A percentile compares a stretch with the other conserved stretches of the same genome.
These are phyloP conservation scores for Russula earlei DNA, from an alignment of 768 basidiomycete species.

Conservation along the genomic window DNA sequence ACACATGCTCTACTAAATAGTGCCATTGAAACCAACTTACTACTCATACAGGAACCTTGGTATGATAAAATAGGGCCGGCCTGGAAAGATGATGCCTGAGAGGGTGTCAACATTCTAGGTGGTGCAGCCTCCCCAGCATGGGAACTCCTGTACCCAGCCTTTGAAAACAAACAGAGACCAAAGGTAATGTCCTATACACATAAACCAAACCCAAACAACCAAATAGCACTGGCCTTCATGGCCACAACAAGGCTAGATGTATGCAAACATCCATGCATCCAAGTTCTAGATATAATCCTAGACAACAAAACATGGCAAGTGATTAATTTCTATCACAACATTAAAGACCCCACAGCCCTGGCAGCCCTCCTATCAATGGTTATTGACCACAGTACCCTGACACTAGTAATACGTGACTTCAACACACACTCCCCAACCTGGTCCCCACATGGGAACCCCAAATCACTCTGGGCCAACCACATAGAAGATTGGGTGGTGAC, in stretches of 20 bases:
- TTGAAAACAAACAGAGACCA: not conserved
- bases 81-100: not conserved
- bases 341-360: not conserved
- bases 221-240: not conserved
- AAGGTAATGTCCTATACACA: not conserved
- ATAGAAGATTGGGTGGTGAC: not conserved
- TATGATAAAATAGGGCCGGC: not conserved
- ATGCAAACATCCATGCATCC: not conserved
- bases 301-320: not conserved
- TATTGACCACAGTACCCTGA: not conserved
- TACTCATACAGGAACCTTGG: not conserved
- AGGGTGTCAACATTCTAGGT: not conserved
- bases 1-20: not conserved
- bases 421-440: not conserved
- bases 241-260: accelerated
- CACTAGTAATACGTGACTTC: not conserved
- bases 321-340: not conserved
- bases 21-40: no score
- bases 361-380: not conserved
- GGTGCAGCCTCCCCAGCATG: not conserved
- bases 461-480: not conserved
- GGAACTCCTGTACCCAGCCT: not conserved
- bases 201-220: not conserved
- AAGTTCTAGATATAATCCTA: not conserved
- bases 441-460: not conserved